phyloP scores from a whole-genome alignment of 2,329 filamentous ascomycete species.

The Sodiomyces alkalinus region DNA sequence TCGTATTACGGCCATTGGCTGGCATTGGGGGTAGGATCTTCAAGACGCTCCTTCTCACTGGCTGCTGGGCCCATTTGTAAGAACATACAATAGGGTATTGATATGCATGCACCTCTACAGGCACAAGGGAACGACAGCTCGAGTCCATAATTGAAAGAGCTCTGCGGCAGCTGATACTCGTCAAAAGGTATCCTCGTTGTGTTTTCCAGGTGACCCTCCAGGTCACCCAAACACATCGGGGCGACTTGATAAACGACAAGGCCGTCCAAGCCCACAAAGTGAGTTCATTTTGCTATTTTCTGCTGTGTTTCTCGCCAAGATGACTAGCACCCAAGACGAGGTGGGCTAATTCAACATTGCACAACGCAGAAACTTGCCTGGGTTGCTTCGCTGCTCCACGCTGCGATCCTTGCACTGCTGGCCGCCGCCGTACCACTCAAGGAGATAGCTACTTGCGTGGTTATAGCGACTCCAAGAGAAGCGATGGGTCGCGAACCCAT shows the following conservation, averaged over 20 bases:
- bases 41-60: background rate
- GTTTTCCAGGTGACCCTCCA: constrained; percentile 75
- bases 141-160: constrained; percentile 62
- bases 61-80: background rate
- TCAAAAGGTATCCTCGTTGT: constrained; percentile 60
- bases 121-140: constrained; percentile 65
- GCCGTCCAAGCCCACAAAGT: constrained; percentile 42
- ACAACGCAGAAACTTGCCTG: constrained; percentile 53
- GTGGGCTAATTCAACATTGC: too few species aligned
- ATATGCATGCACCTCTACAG: constrained; percentile 20
- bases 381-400: constrained; percentile 70
- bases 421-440: constrained; percentile 72
- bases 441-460: constrained; percentile 50
- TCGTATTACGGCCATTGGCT: constrained; percentile 72
- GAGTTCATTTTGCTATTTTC: too few species aligned
- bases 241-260: constrained; percentile 47
- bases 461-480: constrained; percentile 41
- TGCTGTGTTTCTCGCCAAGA: too few species aligned
- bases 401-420: constrained; percentile 61
- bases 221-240: constrained; percentile 52
- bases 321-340: too few species aligned
- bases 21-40: constrained; percentile 71
- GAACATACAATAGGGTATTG: constrained; percentile 8
- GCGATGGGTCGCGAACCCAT: constrained; percentile 27
- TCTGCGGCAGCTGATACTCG: constrained; percentile 58